These are phyloP conservation scores for Metarhizium sp. DNA, from an alignment of 2,329 filamentous ascomycete genomes.

Conservation along the genomic window DNA sequence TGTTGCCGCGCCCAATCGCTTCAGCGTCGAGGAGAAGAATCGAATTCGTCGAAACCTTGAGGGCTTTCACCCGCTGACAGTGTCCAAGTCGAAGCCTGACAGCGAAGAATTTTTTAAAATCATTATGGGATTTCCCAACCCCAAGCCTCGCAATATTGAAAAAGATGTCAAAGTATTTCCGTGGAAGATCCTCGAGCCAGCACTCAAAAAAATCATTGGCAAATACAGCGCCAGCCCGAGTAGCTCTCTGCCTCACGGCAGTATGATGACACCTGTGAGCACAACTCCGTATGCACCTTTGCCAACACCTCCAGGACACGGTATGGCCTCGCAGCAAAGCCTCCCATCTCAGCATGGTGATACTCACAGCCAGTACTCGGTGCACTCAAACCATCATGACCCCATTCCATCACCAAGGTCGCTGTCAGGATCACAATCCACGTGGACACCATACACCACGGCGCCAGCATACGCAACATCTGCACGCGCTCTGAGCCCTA, in stretches of 20 bases:
- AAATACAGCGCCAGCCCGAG: slow-evolving; percentile 66
- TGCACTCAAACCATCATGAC: slow-evolving; percentile 36
- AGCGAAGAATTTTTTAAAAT: slow-evolving; percentile 98
- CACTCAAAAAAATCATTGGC: slow-evolving; percentile 94
- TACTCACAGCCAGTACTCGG: slow-evolving; percentile 27
- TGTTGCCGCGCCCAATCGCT: slow-evolving; percentile 63
- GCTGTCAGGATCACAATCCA: slow-evolving; percentile 35
- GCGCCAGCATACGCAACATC: slow-evolving; percentile 23
- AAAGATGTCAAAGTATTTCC: slow-evolving; percentile 99
- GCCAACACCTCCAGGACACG: slow-evolving; percentile 35
- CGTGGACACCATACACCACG: slow-evolving; percentile 39
- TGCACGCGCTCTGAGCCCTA: slow-evolving; percentile 33
- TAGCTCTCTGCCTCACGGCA: slow-evolving; percentile 27
- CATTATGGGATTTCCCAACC: slow-evolving; percentile 94
- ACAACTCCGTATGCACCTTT: slow-evolving; percentile 31
- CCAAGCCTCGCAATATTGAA: slow-evolving; percentile 95
- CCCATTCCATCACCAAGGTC: slow-evolving; percentile 44
- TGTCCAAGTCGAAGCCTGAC: slow-evolving; percentile 85
- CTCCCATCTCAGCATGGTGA: slow-evolving; percentile 20
- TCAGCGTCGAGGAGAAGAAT: slow-evolving; percentile 97
- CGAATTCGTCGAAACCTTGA: slow-evolving; percentile 92
- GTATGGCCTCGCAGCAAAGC: slow-evolving; percentile 20
- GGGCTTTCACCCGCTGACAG: slow-evolving; percentile 83
- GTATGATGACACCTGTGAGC: slow-evolving; percentile 30
- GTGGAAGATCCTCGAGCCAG: slow-evolving; percentile 80